phyloP scores from a whole-genome alignment of 1,284 basidiomycete species.

The Leccinum pseudoinsigne region DNA sequence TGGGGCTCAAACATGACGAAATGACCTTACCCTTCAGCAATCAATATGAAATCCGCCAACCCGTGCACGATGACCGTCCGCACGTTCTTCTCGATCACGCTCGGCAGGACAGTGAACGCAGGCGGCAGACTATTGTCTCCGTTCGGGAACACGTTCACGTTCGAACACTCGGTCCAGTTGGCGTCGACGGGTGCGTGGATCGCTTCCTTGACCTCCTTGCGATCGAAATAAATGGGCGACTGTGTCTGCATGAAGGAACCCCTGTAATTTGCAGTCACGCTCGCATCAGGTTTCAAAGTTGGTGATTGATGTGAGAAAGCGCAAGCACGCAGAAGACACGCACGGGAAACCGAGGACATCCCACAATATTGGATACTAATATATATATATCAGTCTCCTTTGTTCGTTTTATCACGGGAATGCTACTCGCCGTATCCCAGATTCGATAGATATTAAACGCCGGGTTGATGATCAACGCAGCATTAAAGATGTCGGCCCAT shows the following conservation, averaged over 20 bases:
- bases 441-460: conserved; percentile 78
- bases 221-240: background rate
- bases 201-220: conserved; percentile 50
- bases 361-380: conserved; percentile 36
- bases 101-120: conserved; percentile 63
- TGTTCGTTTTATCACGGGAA: background rate
- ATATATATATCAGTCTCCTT: background rate
- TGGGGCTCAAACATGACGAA: no score
- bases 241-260: background rate
- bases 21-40: conserved; percentile 70
- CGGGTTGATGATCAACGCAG: conserved; percentile 62
- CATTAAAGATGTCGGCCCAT: conserved; percentile 62
- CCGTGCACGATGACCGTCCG: conserved; percentile 73
- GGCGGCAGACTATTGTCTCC: conserved; percentile 64
- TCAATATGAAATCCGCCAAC: conserved; percentile 67
- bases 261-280: background rate
- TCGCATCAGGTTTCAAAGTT: background rate
- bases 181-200: conserved; percentile 70
- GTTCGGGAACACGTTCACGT: conserved; percentile 57
- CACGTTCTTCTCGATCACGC: conserved; percentile 73
- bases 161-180: conserved; percentile 64
- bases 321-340: background rate
- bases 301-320: background rate
- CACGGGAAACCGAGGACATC: conserved; percentile 1
- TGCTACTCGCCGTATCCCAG: conserved; percentile 55